Evolutionary conservation across 139 green algal species (phyloP).

Genomic region (Desmodesmus armatus): DNA sequence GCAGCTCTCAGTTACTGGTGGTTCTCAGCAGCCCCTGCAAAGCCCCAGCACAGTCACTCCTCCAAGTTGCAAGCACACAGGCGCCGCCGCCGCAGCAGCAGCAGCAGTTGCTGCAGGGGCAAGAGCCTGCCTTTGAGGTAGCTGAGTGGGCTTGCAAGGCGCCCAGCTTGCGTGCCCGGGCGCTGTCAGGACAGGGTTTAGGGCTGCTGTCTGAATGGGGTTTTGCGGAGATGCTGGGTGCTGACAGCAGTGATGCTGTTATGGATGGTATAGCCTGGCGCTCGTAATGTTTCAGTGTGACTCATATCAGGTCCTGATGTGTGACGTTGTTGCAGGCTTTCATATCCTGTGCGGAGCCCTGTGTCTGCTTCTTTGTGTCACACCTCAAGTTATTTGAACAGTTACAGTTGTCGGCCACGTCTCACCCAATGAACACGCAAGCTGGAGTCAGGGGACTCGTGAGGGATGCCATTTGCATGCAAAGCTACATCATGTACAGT

Average conservation of each 20-base stretch:
- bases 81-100: not conserved
- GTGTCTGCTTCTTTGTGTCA: too few species aligned
- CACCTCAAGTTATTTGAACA: too few species aligned
- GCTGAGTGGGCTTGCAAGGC: conserved; percentile 39
- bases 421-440: too few species aligned
- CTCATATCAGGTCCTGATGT: too few species aligned
- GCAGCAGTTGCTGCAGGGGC: conserved; percentile 3
- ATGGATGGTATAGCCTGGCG: conserved; percentile 55
- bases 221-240: conserved; percentile 41
- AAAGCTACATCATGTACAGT: too few species aligned
- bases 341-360: too few species aligned
- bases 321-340: too few species aligned
- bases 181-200: conserved; percentile 8
- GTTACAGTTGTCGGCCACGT: too few species aligned
- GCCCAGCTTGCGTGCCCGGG: conserved; percentile 36
- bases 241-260: conserved; percentile 35
- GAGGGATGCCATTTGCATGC: too few species aligned
- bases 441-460: too few species aligned
- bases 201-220: conserved; percentile 45
- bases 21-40: conserved; percentile 7
- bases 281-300: too few species aligned
- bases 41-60: not conserved
- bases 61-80: not conserved
- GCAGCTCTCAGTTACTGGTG: not conserved
- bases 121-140: conserved; percentile 12